phyloP scores from a whole-genome alignment of 495 filamentous ascomycete genomes.

The Penicillium robsamsonii region DNA sequence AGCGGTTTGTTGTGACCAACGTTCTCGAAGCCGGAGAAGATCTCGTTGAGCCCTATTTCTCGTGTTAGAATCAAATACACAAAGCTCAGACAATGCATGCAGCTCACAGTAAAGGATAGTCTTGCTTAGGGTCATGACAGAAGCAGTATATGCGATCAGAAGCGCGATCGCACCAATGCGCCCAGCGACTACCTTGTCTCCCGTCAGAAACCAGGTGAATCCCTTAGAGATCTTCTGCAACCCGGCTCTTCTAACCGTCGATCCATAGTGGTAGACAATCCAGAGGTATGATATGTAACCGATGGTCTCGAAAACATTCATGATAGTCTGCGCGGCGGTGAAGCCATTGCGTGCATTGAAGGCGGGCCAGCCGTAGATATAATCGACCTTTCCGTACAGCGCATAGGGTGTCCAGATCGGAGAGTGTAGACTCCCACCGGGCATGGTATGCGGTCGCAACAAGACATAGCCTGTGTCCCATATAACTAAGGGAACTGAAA shows the following conservation, averaged over 20 bases:
- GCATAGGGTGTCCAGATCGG: slow-evolving; percentile 78
- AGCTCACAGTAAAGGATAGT: slow-evolving; percentile 80
- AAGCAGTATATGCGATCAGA: slow-evolving; percentile 64
- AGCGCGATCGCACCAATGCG: slow-evolving; percentile 60
- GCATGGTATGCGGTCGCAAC: slow-evolving; percentile 80
- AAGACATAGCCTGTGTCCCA: slow-evolving; percentile 86
- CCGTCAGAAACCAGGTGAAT: slow-evolving; percentile 43
- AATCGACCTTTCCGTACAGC: slow-evolving; percentile 77
- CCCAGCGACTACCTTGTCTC: slow-evolving; percentile 56
- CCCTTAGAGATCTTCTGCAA: slow-evolving; percentile 35
- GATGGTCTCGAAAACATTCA: slow-evolving; percentile 73
- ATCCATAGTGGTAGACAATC: slow-evolving; percentile 54
- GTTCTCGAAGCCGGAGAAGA: slow-evolving; percentile 72
- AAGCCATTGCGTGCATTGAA: slow-evolving; percentile 73
- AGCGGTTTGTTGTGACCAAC: slow-evolving; percentile 68
- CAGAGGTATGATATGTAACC: slow-evolving; percentile 70
- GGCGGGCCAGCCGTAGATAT: slow-evolving; percentile 81
- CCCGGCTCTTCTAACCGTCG: slow-evolving; percentile 28
- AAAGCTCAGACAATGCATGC: not conserved
- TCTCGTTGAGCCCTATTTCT: slow-evolving; percentile 68
- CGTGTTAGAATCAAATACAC: not conserved
- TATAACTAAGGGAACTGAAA: slow-evolving; percentile 77
- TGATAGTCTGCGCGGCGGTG: slow-evolving; percentile 67
- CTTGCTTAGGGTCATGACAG: slow-evolving; percentile 83
- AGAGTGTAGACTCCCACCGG: slow-evolving; percentile 69